These are phyloP conservation scores for Narthecium ossifragum DNA, from an alignment of 106 monocot genomes.

Conservation along the genomic window DNA sequence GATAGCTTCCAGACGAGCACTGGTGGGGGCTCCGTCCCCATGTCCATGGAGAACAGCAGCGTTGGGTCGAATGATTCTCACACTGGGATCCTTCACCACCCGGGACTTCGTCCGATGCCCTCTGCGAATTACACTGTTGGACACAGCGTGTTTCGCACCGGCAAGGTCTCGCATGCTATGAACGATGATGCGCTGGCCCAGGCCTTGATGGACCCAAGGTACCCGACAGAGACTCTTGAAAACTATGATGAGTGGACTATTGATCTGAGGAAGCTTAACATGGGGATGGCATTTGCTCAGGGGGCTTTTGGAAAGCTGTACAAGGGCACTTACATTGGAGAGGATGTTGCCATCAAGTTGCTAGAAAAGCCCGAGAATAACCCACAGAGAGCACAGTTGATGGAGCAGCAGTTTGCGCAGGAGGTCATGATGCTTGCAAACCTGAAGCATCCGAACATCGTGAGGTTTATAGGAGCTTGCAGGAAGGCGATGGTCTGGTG, in stretches of 20 bases:
- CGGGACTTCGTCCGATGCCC: slow-evolving; percentile 28
- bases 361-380: slow-evolving; percentile 58
- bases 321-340: slow-evolving; percentile 59
- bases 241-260: slow-evolving; percentile 63
- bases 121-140: slow-evolving; percentile 25
- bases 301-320: slow-evolving; percentile 80
- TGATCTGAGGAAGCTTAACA: slow-evolving; percentile 50
- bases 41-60: slow-evolving; percentile 41
- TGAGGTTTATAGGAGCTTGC: slow-evolving; percentile 35
- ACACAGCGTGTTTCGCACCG: slow-evolving; percentile 33
- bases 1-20: slow-evolving; percentile 33
- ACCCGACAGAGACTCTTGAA: slow-evolving; percentile 37
- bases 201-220: slow-evolving; percentile 42
- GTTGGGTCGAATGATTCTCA: slow-evolving; percentile 44
- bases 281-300: slow-evolving; percentile 59
- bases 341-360: slow-evolving; percentile 64
- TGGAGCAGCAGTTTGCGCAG: slow-evolving; percentile 72
- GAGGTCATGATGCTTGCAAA: slow-evolving; percentile 74
- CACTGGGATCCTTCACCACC: slow-evolving; percentile 51
- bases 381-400: slow-evolving; percentile 39
- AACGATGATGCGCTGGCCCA: slow-evolving; percentile 50
- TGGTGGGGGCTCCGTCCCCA: slow-evolving; percentile 29
- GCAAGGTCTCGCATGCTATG: slow-evolving; percentile 28
- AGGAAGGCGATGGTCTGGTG: slow-evolving; percentile 32
- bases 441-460: slow-evolving; percentile 58